phyloP scores from a whole-genome alignment of 805 yeast genomes.

The Wickerhamomyces bisporus region DNA sequence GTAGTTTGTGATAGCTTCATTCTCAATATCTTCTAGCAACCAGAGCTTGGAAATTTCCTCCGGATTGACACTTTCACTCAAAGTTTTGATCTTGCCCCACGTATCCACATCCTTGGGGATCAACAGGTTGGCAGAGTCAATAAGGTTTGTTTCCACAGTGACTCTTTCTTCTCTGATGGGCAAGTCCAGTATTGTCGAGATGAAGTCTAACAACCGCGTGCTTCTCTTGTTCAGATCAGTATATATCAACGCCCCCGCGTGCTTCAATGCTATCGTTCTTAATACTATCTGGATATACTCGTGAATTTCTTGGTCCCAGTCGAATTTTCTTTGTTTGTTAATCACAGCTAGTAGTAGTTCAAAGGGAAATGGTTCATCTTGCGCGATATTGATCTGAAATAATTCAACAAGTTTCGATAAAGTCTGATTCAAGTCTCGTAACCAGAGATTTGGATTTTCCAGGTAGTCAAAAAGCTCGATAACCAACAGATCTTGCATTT shows the following conservation, averaged over 20 bases:
- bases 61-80: slow-evolving; percentile 31
- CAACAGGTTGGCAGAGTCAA: slow-evolving; percentile 21
- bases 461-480: slow-evolving; percentile 16
- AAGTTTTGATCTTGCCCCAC: slow-evolving; percentile 40
- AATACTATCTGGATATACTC: slow-evolving; percentile 33
- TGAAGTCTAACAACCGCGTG: slow-evolving; percentile 1
- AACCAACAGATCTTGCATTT: slow-evolving; percentile 5
- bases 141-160: slow-evolving; percentile 3
- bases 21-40: slow-evolving; percentile 25
- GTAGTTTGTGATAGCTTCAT: slow-evolving; percentile 9
- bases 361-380: background rate
- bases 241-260: slow-evolving; percentile 9
- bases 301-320: slow-evolving; percentile 19
- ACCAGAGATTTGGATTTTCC: slow-evolving; percentile 13
- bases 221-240: slow-evolving; percentile 1
- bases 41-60: slow-evolving; percentile 15
- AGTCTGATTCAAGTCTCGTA: background rate
- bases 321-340: slow-evolving; percentile 5
- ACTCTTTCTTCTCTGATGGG: slow-evolving; percentile 3
- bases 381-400: no score
- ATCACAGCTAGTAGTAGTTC: slow-evolving; percentile 5
- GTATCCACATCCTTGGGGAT: slow-evolving; percentile 51
- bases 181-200: slow-evolving; percentile 6
- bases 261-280: slow-evolving; percentile 10
- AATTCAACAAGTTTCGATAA: background rate